Conservation (phyloP, 352 stramenopile genomes). For the Phytopythium kandeliae region DNA sequence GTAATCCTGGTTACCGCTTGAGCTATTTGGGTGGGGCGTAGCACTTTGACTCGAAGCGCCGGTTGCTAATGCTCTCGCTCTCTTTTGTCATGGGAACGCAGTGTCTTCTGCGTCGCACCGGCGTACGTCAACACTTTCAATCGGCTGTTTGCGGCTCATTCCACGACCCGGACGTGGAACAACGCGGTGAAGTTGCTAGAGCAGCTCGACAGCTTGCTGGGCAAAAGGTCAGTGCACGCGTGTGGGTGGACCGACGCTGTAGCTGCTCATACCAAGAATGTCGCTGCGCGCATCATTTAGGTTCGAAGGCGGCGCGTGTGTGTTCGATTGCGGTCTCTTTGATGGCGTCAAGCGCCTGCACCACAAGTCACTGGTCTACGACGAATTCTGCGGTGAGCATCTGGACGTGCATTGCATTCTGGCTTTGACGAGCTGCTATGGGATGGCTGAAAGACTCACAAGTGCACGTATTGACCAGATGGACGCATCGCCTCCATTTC, state of each 20-base stretch:
- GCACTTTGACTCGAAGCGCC: too few relatives aligned
- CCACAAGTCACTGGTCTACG: constrained; percentile 75
- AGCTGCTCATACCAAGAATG: too few relatives aligned
- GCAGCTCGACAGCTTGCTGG: constrained; percentile 54
- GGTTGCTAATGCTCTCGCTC: too few relatives aligned
- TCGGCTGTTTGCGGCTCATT: constrained; percentile 59
- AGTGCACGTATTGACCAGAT: constrained; percentile 30
- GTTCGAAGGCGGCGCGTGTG: constrained; percentile 73
- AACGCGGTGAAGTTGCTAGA: constrained; percentile 67
- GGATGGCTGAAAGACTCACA: too few relatives aligned
- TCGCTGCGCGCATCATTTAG: constrained; percentile 16
- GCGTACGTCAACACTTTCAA: constrained; percentile 76
- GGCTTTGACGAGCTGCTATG: not conserved
- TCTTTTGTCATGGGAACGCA: constrained; percentile 8
- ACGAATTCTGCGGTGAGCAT: constrained; percentile 79
- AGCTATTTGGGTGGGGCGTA: too few relatives aligned
- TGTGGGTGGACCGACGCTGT: too few relatives aligned
- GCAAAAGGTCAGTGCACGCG: constrained; percentile 61
- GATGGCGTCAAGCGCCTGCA: constrained; percentile 79
- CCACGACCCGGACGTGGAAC: constrained; percentile 59
- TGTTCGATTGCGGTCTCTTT: constrained; percentile 85
- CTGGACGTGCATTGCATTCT: not conserved
- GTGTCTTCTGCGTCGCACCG: constrained; percentile 75
- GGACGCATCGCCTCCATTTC: constrained; percentile 77
- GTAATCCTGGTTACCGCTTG: constrained; percentile 27